These are phyloP conservation scores for Vanrija sp. DNA, from an alignment of 1,284 basidiomycete genomes.

Conservation along the genomic window DNA sequence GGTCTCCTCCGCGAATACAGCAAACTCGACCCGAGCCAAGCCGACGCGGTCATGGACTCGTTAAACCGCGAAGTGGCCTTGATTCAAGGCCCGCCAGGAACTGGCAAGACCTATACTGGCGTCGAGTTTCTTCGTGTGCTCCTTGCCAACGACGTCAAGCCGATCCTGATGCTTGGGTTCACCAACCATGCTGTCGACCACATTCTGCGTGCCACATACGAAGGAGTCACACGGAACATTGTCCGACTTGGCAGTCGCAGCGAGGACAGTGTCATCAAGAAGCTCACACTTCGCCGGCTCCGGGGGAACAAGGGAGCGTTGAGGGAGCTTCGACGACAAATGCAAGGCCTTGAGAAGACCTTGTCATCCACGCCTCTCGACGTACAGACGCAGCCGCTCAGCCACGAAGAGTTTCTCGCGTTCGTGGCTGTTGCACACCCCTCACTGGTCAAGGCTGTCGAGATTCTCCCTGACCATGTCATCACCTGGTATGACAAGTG, in stretches of 20 bases:
- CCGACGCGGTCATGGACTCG: conserved; percentile 61
- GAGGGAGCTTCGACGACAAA: too few species aligned
- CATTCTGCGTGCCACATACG: conserved; percentile 59
- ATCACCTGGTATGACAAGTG: too few species aligned
- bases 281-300: too few species aligned
- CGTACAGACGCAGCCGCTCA: too few species aligned
- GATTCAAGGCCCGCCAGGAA: conserved; percentile 72
- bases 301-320: too few species aligned
- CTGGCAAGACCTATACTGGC: conserved; percentile 69
- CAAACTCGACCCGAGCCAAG: conserved; percentile 56
- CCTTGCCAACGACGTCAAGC: conserved; percentile 54
- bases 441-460: too few species aligned
- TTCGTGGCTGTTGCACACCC: too few species aligned
- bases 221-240: conserved; percentile 60
- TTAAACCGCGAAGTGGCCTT: conserved; percentile 60
- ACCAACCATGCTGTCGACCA: conserved; percentile 74
- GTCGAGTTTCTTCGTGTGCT: conserved; percentile 63
- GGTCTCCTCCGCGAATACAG: conserved; percentile 38
- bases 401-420: too few species aligned
- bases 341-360: too few species aligned
- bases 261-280: conserved; percentile 56
- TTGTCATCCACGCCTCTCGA: too few species aligned
- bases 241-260: conserved; percentile 62
- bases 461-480: too few species aligned
- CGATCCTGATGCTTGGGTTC: conserved; percentile 65